Conservation (phyloP, 371 early-diverging fungal species). For the Choanephora cucurbitarum region DNA sequence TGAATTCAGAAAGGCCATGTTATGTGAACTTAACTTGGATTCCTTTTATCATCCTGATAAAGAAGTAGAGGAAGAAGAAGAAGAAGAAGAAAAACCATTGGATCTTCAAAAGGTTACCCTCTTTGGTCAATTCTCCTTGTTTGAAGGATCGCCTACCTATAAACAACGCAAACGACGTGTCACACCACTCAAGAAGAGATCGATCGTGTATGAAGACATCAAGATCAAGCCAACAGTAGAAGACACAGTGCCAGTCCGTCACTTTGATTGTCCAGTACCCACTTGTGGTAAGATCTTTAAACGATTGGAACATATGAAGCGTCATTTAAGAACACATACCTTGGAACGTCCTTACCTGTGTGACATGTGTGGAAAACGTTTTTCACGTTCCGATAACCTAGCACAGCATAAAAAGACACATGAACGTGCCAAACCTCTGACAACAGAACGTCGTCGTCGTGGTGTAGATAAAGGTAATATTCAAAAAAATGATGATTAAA, state of each 20-base stretch:
- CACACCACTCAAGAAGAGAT: constrained; percentile 6
- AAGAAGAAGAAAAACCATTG: neutral
- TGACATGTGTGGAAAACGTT: constrained; percentile 72
- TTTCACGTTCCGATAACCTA: constrained; percentile 78
- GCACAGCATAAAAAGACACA: constrained; percentile 66
- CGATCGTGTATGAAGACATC: no score
- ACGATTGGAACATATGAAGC: constrained; percentile 84
- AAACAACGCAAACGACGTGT: constrained; percentile 73
- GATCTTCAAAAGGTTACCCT: constrained; percentile 35
- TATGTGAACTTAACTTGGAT: constrained; percentile 37
- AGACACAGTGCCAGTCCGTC: neutral
- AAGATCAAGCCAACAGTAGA: neutral
- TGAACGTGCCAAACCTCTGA: constrained; percentile 37
- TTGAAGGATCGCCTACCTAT: constrained; percentile 72
- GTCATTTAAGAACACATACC: constrained; percentile 89
- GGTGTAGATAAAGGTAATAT: neutral
- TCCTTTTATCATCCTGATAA: constrained; percentile 18
- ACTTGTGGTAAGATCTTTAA: constrained; percentile 66
- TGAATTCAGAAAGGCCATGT: constrained; percentile 34
- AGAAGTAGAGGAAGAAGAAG: neutral
- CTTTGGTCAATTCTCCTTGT: constrained; percentile 66
- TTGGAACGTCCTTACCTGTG: constrained; percentile 77
- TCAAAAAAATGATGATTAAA: no score
- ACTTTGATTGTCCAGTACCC: constrained; percentile 41
- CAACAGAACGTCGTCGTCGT: neutral